Evolutionary conservation across 768 basidiomycete genomes (phyloP).

Genomic region (Xerocomellus chrysenteron): DNA sequence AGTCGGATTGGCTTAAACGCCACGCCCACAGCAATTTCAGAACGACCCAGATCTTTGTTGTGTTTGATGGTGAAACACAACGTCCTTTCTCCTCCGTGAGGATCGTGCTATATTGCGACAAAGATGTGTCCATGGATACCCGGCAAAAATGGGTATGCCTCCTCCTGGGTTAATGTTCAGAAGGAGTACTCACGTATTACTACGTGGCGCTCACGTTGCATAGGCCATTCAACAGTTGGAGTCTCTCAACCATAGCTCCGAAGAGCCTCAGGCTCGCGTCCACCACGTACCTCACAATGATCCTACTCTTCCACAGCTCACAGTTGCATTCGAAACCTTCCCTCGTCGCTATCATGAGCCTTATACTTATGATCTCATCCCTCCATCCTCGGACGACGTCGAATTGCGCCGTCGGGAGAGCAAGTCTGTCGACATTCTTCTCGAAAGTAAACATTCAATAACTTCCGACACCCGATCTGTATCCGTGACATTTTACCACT

Average conservation of each 20-base stretch:
- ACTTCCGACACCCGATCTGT: too few species aligned
- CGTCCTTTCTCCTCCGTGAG: not conserved
- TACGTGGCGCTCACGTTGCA: too few species aligned
- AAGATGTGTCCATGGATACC: accelerated
- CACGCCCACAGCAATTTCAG: too few species aligned
- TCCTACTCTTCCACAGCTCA: not conserved
- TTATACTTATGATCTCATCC: not conserved
- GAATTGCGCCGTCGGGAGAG: too few species aligned
- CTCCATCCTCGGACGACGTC: not conserved
- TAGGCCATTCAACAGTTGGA: not conserved
- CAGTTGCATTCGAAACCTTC: not conserved
- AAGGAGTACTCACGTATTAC: not conserved
- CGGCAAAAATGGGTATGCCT: not conserved
- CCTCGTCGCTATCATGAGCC: too few species aligned
- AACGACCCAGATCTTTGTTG: not conserved
- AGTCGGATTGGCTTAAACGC: too few species aligned
- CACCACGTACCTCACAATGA: not conserved
- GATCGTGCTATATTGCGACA: not conserved
- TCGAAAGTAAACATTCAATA: too few species aligned
- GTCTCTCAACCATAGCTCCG: not conserved
- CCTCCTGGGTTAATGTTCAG: not conserved
- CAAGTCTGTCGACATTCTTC: too few species aligned
- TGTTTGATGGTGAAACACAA: conserved; percentile 1
- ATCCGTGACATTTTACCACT: too few species aligned
- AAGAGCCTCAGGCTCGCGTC: not conserved